These are phyloP conservation scores for Diaporthe vaccinii DNA, from an alignment of 2,329 filamentous ascomycete species.

Conservation along the genomic window DNA sequence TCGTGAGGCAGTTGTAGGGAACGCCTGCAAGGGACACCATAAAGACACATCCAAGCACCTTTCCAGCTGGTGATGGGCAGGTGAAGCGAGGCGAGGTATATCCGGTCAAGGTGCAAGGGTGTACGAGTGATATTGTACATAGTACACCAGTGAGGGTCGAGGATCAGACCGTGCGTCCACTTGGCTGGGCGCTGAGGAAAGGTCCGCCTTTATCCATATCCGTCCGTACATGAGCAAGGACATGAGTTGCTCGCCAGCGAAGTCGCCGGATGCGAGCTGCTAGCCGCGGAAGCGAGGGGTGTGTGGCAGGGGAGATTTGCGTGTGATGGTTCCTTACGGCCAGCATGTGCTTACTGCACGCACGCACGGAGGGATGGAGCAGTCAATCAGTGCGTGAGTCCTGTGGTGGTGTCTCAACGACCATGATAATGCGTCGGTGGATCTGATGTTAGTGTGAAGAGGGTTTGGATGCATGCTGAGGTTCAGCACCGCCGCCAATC, in stretches of 20 bases:
- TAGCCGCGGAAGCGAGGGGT: conserved; percentile 13
- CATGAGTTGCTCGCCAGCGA: conserved; percentile 16
- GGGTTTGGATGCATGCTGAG: conserved; percentile 25
- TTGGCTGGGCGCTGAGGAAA: conserved; percentile 14
- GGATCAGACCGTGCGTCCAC: conserved; percentile 30
- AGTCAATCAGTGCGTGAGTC: conserved; percentile 6
- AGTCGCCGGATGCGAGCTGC: conserved; percentile 20
- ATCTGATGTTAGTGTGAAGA: conserved; percentile 17
- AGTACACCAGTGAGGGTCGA: conserved; percentile 12
- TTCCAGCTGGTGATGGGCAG: conserved; percentile 27
- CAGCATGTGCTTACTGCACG: conserved; percentile 23
- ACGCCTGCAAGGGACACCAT: conserved; percentile 21
- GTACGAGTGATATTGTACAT: conserved; percentile 9
- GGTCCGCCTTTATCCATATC: not conserved
- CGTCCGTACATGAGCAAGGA: conserved; percentile 1
- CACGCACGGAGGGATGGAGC: conserved; percentile 11
- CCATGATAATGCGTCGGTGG: not conserved
- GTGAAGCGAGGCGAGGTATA: conserved; percentile 26
- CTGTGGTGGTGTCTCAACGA: not conserved
- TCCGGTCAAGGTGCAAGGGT: conserved; percentile 29
- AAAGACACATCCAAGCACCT: conserved; percentile 28
- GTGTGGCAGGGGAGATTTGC: conserved; percentile 6
- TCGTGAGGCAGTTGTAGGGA: conserved; percentile 1
- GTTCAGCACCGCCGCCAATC: not conserved
- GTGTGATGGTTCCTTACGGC: conserved; percentile 9